Evolutionary conservation across 2,329 filamentous ascomycete species (phyloP), one percentile per base, ranked within the genome.

Genomic region (Hymenoscyphus salicellus): DNA sequence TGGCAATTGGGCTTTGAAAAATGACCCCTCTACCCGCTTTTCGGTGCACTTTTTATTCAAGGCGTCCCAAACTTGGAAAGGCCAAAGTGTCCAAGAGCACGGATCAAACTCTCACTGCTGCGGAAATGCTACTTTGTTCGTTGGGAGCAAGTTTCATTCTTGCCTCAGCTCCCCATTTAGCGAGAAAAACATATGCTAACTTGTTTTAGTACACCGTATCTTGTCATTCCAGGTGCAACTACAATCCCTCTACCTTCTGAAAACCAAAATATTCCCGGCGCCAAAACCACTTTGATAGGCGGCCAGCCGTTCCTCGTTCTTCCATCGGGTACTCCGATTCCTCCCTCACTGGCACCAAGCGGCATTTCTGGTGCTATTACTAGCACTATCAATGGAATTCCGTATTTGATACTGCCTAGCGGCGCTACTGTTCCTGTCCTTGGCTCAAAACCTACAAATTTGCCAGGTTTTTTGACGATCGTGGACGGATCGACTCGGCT

Each of bases 321-420:
- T 26, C 62, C 63, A 1, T 63, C 60, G 6, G 57, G 64, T 17
- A 66, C 68, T 1, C 56, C 58, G 16, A 65, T 69, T 33, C 67
- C 68, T 4, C 58, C 63, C 11, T 67, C 66, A 16, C 32, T 58
- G 7, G 63, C 61, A 11, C 66, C 66, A 33, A 23, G 55, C 3
- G 66, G 63, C 10, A 56, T 68, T 10, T 11, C 38, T 8, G 66
- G 67, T 16, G 55, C 56, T 1, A 66, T 61, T 0, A 70, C 67
- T 1, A 66, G 59, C 1, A 63, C 28, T 2, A 66, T 70, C 23
- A 67, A 65, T 33, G 68, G 67, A 17, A 68, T 65, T 2, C 60
- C 68, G 0, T 68, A 59, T 36, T 56, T 69, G 0, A n/a, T 68
- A 1, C 60, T 71, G 14, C 49, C 67, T n/a, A 41, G 41, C 1